Conservation (phyloP, 2,329 filamentous ascomycete genomes). For the Colletotrichum chlorophyti region DNA sequence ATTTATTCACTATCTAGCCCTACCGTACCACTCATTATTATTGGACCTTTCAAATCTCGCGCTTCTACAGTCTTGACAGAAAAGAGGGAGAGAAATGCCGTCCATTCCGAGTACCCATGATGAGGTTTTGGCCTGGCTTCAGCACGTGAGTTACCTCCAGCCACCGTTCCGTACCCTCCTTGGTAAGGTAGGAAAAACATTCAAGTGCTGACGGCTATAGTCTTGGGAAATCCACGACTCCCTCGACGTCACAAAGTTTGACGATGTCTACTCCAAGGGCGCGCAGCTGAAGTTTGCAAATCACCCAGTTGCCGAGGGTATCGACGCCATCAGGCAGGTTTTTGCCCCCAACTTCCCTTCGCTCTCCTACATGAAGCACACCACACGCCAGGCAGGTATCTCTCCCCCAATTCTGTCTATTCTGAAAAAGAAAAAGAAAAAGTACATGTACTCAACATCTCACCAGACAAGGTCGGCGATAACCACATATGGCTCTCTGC, state of each 20-base stretch:
- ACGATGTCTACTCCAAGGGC: background rate
- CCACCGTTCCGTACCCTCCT: background rate
- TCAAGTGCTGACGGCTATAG: background rate
- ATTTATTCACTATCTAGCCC: no score
- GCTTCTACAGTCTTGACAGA: no score
- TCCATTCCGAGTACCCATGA: background rate
- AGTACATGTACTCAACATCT: no score
- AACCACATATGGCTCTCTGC: background rate
- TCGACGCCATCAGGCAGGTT: background rate
- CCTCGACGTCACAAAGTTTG: background rate
- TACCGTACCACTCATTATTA: no score
- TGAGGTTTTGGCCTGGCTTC: background rate
- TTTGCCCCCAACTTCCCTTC: background rate
- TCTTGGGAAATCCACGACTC: background rate
- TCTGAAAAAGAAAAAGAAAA: no score
- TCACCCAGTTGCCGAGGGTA: background rate
- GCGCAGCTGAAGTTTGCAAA: constrained; percentile 4
- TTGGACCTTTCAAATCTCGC: no score
- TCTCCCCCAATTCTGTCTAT: no score
- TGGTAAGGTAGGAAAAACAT: no score
- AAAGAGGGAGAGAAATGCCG: background rate
- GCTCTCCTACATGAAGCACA: constrained; percentile 14
- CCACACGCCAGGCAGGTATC: background rate
- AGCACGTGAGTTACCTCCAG: background rate
- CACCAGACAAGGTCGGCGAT: constrained; percentile 6